Evolutionary conservation across 805 yeast species (phyloP).

Genomic region (Hanseniaspora lindneri): DNA sequence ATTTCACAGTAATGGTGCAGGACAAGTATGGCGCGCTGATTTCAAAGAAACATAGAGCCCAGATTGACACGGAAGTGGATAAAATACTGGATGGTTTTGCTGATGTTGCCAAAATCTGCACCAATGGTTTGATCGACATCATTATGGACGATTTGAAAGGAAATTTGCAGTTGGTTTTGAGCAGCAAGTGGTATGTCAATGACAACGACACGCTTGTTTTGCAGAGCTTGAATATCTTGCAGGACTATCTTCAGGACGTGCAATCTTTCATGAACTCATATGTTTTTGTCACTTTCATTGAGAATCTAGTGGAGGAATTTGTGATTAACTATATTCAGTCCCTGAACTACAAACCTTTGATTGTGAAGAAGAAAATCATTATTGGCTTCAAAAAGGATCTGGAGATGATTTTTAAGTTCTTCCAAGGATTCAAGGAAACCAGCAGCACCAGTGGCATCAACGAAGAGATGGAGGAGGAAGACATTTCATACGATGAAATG

Average conservation of each 20-base stretch:
- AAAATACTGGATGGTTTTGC: slow-evolving; percentile 71
- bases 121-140: slow-evolving; percentile 43
- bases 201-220: slow-evolving; percentile 41
- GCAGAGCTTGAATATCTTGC: slow-evolving; percentile 58
- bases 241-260: slow-evolving; percentile 61
- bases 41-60: slow-evolving; percentile 47
- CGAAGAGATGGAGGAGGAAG: slow-evolving; percentile 22
- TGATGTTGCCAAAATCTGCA: slow-evolving; percentile 54
- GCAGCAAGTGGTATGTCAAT: slow-evolving; percentile 50
- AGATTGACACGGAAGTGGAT: slow-evolving; percentile 47
- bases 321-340: slow-evolving; percentile 40
- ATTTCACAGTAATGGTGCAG: slow-evolving; percentile 56
- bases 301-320: slow-evolving; percentile 42
- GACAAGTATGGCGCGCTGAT: slow-evolving; percentile 55
- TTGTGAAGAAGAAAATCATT: slow-evolving; percentile 34
- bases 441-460: slow-evolving; percentile 25
- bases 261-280: slow-evolving; percentile 41
- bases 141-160: slow-evolving; percentile 60
- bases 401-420: slow-evolving; percentile 41
- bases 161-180: slow-evolving; percentile 50
- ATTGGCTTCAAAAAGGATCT: slow-evolving; percentile 52
- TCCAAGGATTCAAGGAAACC: slow-evolving; percentile 32
- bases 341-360: slow-evolving; percentile 34
- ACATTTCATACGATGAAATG: slow-evolving; percentile 12
- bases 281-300: slow-evolving; percentile 43